Base-by-base conservation (phyloP, 345 rosid species). In the Salix purpurea region DNA sequence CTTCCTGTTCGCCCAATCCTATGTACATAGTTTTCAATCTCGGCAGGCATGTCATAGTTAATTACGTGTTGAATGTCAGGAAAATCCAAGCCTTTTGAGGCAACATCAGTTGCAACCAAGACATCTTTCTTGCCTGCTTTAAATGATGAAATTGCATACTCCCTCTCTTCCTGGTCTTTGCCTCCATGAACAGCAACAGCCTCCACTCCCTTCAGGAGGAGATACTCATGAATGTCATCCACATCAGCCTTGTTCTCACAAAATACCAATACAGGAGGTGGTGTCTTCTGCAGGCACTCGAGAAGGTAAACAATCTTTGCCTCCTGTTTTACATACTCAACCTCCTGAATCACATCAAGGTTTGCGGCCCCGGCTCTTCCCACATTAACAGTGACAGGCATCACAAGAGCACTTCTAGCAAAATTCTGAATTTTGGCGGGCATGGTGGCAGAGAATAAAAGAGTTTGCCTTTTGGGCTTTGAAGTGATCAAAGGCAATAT, bases 311-410 rank as follows among this genome's bases (percentile, higher is more conserved):
- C 97, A 21, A 94, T 92, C 84, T 92, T 94, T 4, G 97, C 98
- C 82, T 94, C 97, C 81, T 91, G 98, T 79, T 94, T 94, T 73
- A 94, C 98, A 58, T 94, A 92, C 84, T 94, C 95, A 14, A 92
- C 97, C 84, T 94, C 98, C 80, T 94, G 98, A 83, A 94, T 91
- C 67, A 94, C 97, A 83, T 94, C 98, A 11, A 94, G 94, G 82
- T 94, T 94, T 73, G 98, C 98, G 50, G 98, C 98, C 76, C 98
- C 97, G 14, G 97, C 97, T 86, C 97, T 90, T 73, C 98, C 98
- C 42, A 91, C 97, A 69, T 92, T 92, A 28, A 92, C 97, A 1
- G 85, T 89, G 70, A 94, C 90, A 7, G 98, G 97, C 79, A 90
- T 92, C 70, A 92, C 97, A 76, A 92, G 77, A 60, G 98, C 97